These are phyloP conservation scores for Trichoderma sp. DNA, from an alignment of 2,329 filamentous ascomycete genomes.

Conservation along the genomic window DNA sequence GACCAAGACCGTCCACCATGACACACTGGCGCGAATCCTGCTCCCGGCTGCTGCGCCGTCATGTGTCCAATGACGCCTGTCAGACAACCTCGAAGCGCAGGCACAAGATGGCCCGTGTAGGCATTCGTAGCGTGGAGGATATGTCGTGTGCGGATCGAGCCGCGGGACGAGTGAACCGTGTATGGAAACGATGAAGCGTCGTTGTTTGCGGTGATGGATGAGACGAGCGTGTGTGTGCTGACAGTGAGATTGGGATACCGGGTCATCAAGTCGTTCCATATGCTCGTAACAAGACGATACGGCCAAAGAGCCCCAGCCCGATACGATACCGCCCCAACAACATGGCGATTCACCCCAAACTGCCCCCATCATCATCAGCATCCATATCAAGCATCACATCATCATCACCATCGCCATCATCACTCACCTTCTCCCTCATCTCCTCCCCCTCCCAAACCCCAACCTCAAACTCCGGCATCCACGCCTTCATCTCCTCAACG, in stretches of 20 bases:
- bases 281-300: constrained; percentile 46
- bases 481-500: constrained; percentile 34
- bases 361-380: constrained; percentile 7
- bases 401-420: too few relatives aligned
- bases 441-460: constrained; percentile 34
- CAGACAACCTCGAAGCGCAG: constrained; percentile 45
- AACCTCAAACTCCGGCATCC: constrained; percentile 41
- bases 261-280: constrained; percentile 42
- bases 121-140: constrained; percentile 59
- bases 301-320: constrained; percentile 49
- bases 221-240: constrained; percentile 38
- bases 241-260: constrained; percentile 36
- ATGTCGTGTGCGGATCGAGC: constrained; percentile 44
- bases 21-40: constrained; percentile 28
- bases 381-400: neutral
- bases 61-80: constrained; percentile 47
- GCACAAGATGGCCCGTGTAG: constrained; percentile 49
- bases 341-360: constrained; percentile 36
- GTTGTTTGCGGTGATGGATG: constrained; percentile 25
- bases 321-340: constrained; percentile 44
- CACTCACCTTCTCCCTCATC: constrained; percentile 31
- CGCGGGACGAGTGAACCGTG: constrained; percentile 43
- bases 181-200: constrained; percentile 32
- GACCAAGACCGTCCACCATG: constrained; percentile 47
- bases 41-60: constrained; percentile 46